phyloP scores from a whole-genome alignment of 371 early-diverging fungal genomes.

The Thermomucor indicae-seudaticae region DNA sequence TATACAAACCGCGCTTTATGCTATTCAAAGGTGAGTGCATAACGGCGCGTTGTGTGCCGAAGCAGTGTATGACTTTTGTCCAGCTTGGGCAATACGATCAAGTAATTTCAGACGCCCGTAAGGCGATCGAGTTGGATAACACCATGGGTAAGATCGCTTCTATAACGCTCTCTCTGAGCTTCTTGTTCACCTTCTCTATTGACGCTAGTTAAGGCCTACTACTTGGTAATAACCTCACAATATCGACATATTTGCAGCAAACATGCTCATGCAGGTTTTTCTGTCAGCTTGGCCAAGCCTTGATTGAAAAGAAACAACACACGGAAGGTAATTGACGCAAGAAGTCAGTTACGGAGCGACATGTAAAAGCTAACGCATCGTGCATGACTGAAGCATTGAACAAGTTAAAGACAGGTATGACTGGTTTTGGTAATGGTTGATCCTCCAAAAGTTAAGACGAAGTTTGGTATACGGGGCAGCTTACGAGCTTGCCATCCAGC shows the following conservation, averaged over 20 bases:
- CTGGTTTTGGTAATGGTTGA: not conserved
- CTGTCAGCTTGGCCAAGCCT: constrained; percentile 56
- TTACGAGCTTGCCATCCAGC: constrained; percentile 50
- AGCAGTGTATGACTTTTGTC: not conserved
- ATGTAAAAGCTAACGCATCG: too few species aligned
- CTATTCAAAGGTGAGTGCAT: constrained; percentile 55
- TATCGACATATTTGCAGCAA: constrained; percentile 2
- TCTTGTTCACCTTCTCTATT: too few species aligned
- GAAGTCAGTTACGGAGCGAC: too few species aligned
- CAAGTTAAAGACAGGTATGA: constrained; percentile 50
- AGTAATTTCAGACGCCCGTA: constrained; percentile 63
- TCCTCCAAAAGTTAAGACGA: too few species aligned
- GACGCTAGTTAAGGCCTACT: constrained; percentile 68
- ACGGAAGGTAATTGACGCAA: constrained; percentile 31
- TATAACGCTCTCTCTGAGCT: too few species aligned
- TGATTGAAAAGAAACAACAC: constrained; percentile 43
- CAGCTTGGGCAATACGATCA: constrained; percentile 53
- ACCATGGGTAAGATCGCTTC: constrained; percentile 37
- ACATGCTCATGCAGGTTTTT: not conserved
- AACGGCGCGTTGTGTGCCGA: not conserved
- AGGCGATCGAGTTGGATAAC: constrained; percentile 69
- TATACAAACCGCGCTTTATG: constrained; percentile 80
- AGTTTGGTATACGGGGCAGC: constrained; percentile 18
- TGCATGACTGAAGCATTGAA: constrained; percentile 48
- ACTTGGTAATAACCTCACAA: constrained; percentile 40